Evolutionary conservation across 306 rosid species (phyloP).

Genomic region (Arachis hypogaea): DNA sequence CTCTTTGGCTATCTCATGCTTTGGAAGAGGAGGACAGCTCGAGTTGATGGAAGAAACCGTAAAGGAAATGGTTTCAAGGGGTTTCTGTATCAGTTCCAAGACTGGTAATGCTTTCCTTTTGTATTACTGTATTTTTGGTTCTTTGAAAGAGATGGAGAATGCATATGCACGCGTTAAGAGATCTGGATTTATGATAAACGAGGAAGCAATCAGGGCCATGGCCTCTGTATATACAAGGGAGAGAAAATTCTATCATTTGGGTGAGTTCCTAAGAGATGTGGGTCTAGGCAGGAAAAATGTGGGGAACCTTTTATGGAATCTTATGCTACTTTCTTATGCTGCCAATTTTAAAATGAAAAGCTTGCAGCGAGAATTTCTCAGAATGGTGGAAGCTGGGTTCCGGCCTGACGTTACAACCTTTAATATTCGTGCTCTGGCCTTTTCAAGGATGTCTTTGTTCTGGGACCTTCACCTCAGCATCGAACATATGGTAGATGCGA

Average conservation of each 20-base stretch:
- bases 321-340: slow-evolving; percentile 82
- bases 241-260: slow-evolving; percentile 63
- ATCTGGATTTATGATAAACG: slow-evolving; percentile 65
- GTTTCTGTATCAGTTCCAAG: slow-evolving; percentile 50
- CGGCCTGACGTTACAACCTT: slow-evolving; percentile 81
- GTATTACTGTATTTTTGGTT: slow-evolving; percentile 68
- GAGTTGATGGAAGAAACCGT: slow-evolving; percentile 74
- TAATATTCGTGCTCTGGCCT: slow-evolving; percentile 82
- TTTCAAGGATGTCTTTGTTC: slow-evolving; percentile 84
- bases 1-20: slow-evolving; percentile 72
- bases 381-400: slow-evolving; percentile 77
- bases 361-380: slow-evolving; percentile 80
- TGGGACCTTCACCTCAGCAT: slow-evolving; percentile 97
- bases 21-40: slow-evolving; percentile 76
- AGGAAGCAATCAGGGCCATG: slow-evolving; percentile 70
- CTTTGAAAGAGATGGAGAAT: slow-evolving; percentile 72
- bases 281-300: slow-evolving; percentile 76
- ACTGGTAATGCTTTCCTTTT: slow-evolving; percentile 62
- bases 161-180: slow-evolving; percentile 66
- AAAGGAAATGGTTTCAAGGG: slow-evolving; percentile 65
- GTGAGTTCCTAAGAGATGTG: slow-evolving; percentile 76
- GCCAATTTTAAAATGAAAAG: slow-evolving; percentile 91
- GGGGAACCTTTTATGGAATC: slow-evolving; percentile 88
- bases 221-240: slow-evolving; percentile 60
- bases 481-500: slow-evolving; percentile 77